Evolutionary conservation across 495 filamentous ascomycete species (phyloP).

Genomic region (Xylaria longipes): DNA sequence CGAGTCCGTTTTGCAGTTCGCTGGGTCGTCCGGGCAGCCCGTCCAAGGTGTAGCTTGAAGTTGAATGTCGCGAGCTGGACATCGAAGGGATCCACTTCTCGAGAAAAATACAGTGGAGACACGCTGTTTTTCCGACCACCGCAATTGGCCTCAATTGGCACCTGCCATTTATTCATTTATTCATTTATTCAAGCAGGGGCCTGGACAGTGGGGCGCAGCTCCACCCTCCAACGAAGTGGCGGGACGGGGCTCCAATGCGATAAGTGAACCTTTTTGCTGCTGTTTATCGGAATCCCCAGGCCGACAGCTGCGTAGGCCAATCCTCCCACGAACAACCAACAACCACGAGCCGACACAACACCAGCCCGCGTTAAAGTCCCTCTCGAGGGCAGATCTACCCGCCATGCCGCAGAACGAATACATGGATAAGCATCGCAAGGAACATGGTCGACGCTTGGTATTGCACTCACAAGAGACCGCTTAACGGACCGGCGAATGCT

Average conservation of each 20-base stretch:
- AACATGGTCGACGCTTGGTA: conserved; percentile 69
- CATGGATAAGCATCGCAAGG: conserved; percentile 87
- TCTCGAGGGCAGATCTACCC: conserved; percentile 28
- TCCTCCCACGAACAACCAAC: not conserved
- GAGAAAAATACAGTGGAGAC: conserved; percentile 39
- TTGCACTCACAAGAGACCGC: not conserved
- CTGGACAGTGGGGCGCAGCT: conserved; percentile 2
- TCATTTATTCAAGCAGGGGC: not conserved
- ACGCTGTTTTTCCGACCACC: conserved; percentile 4
- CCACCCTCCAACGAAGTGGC: not conserved
- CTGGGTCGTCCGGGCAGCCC: not conserved
- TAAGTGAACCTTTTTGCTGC: conserved; percentile 24
- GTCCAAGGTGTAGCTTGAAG: conserved; percentile 8
- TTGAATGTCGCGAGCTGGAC: not conserved
- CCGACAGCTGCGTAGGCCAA: not conserved
- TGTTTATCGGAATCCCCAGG: not conserved
- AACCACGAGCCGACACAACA: not conserved
- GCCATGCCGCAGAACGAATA: conserved; percentile 86
- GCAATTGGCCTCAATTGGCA: not conserved
- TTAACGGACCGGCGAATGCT: not conserved
- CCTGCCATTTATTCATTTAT: no score
- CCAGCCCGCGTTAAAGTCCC: conserved; percentile 23
- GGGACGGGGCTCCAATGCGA: conserved; percentile 8
- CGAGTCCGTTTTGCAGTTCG: conserved; percentile 3
- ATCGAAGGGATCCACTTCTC: conserved; percentile 5